Evolutionary conservation across 202 grass and related monocot species (phyloP).

Genomic region (Carex sylvatica): DNA sequence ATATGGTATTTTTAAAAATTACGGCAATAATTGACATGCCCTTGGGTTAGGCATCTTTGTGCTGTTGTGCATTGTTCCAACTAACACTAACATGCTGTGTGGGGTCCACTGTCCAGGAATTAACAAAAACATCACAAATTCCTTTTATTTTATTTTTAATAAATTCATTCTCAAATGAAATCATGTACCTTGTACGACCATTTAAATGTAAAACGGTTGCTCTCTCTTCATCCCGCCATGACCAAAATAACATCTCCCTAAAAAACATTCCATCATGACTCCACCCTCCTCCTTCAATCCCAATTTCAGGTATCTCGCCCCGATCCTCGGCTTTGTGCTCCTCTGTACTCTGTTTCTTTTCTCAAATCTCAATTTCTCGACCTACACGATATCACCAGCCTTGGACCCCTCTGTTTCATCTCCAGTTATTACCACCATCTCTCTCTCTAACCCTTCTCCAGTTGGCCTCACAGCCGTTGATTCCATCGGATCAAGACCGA

Average conservation of each 20-base stretch:
- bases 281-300: not conserved
- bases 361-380: constrained; percentile 12
- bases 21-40: too few species aligned
- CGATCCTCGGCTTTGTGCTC: not conserved
- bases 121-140: not conserved
- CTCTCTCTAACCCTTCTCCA: not conserved
- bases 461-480: constrained; percentile 15
- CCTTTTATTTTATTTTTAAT: too few species aligned
- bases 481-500: not conserved
- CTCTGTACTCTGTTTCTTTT: not conserved
- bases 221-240: constrained; percentile 17
- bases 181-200: not conserved
- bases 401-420: constrained; percentile 4
- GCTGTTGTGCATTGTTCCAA: not conserved
- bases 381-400: not conserved
- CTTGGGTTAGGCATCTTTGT: too few species aligned
- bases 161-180: not conserved
- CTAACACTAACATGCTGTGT: not conserved
- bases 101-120: not conserved
- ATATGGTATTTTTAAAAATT: too few species aligned
- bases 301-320: not conserved
- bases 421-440: not conserved
- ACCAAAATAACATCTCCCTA: not conserved
- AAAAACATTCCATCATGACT: not conserved
- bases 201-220: constrained; percentile 17